Evolutionary conservation across 768 basidiomycete genomes (phyloP), one percentile per base, ranked within the genome.

Genomic region (Guyanaporus albipodus): DNA sequence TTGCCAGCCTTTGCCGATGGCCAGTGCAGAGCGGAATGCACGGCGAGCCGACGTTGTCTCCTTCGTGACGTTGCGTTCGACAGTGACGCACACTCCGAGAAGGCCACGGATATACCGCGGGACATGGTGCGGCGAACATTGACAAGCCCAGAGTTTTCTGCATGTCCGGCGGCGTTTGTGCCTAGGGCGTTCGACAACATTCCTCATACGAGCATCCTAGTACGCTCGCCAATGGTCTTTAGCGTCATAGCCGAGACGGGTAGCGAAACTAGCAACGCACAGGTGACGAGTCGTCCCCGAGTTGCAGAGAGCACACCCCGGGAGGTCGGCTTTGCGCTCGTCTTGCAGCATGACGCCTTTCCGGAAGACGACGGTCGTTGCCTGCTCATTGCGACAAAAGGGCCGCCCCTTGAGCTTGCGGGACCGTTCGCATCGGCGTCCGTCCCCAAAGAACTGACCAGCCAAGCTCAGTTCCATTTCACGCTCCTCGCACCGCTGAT

Each of bases 321-420:
- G 31, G 27, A 22, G 29, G 26, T 55, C 1, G 45, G 50, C 44
- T 60, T 62, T 45, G 49, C 47, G 17, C 41, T 62, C 38, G 41
- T 55, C 34, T 33, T 31, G 21, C 28, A 23, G 8, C 40, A 31
- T 2, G 49, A 36, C 6, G 9, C 6, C 24, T 17, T n/a, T 14
- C 18, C 49, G 12, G 44, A 37, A 48, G 18, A 34, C 2, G 1
- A 22, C 21, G 18, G 28, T 4, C 38, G 21, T n/a, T 54, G 35
- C 32, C 34, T 62, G 42, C 50, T 63, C 19, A 24, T 64, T 18
- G 55, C 62, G 34, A 55, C 50, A 38, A 51, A 49, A 37, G 42
- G 28, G 6, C 36, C n/a, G n/a, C n/a, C n/a, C n/a, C n/a, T n/a
- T n/a, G n/a, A n/a, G n/a, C n/a, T n/a, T n/a, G n/a, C n/a, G n/a